Percentiles rank a stretch among this genome's conserved stretches.
These are phyloP conservation scores for Penicillium ochrochloron DNA, from an alignment of 495 filamentous ascomycete genomes.

Conservation along the genomic window DNA sequence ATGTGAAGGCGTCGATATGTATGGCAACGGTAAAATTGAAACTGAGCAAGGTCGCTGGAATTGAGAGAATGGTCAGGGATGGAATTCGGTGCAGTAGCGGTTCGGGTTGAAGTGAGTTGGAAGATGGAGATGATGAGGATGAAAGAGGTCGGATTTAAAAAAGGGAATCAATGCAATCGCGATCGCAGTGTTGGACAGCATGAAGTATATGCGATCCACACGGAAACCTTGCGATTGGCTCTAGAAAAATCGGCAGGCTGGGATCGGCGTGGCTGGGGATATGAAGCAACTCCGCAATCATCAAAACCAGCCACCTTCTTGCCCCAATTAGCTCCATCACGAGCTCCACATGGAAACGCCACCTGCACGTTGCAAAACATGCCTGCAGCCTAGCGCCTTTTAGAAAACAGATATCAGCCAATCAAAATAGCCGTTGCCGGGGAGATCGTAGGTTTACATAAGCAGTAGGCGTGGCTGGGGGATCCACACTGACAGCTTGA, in stretches of 20 bases:
- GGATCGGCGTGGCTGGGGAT: slow-evolving; percentile 37
- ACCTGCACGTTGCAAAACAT: slow-evolving; percentile 10
- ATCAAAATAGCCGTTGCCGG: neutral
- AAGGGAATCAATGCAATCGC: slow-evolving; percentile 10
- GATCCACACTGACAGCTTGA: slow-evolving; percentile 18
- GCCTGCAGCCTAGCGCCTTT: neutral
- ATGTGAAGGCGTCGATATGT: neutral
- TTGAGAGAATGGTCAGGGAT: neutral
- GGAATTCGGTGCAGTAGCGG: neutral
- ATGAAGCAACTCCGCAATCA: neutral
- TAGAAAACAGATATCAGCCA: neutral
- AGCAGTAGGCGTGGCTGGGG: slow-evolving; percentile 32
- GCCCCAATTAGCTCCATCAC: neutral
- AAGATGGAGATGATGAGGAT: slow-evolving; percentile 5
- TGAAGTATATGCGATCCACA: slow-evolving; percentile 23
- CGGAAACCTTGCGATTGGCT: slow-evolving; percentile 18
- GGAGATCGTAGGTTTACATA: slow-evolving; percentile 7
- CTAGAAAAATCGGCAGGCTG: slow-evolving; percentile 34
- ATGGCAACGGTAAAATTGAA: slow-evolving; percentile 5
- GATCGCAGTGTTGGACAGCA: slow-evolving; percentile 14
- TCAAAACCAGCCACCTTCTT: slow-evolving; percentile 24
- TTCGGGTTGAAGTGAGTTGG: slow-evolving; percentile 11
- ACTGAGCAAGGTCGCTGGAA: neutral
- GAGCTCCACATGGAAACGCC: slow-evolving; percentile 22
- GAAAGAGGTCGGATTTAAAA: slow-evolving; percentile 28